Evolutionary conservation across 2,329 filamentous ascomycete genomes (phyloP).

Genomic region (Colletotrichum tabaci): DNA sequence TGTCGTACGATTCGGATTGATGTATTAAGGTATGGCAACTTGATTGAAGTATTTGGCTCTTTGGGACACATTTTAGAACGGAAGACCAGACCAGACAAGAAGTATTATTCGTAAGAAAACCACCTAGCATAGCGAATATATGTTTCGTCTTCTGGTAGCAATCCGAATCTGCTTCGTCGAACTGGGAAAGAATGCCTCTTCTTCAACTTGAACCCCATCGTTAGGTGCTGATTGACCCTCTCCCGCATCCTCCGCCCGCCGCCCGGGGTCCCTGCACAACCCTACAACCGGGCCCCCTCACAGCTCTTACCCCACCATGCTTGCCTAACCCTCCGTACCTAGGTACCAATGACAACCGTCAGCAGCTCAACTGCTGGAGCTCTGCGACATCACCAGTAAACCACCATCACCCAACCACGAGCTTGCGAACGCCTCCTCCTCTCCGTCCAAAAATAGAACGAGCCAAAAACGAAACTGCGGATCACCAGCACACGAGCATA

Average conservation of each 20-base stretch:
- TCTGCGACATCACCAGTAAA: constrained; percentile 9
- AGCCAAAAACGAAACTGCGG: too few relatives aligned
- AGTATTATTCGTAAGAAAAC: too few relatives aligned
- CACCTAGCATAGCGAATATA: too few relatives aligned
- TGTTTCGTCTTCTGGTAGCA: too few relatives aligned
- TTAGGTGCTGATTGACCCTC: too few relatives aligned
- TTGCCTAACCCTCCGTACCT: constrained; percentile 23
- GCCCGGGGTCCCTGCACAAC: constrained; percentile 26
- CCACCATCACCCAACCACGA: neutral
- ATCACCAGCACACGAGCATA: neutral
- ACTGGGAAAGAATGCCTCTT: neutral
- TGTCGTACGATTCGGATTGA: too few relatives aligned
- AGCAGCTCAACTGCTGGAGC: constrained; percentile 29
- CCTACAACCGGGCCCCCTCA: constrained; percentile 17
- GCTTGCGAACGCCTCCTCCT: neutral
- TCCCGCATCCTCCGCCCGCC: neutral
- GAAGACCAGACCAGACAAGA: too few relatives aligned
- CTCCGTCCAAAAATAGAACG: neutral
- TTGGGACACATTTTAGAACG: too few relatives aligned
- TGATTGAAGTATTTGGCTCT: too few relatives aligned
- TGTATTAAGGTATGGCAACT: too few relatives aligned
- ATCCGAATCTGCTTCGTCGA: neutral
- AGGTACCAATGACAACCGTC: constrained; percentile 29
- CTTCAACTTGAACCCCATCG: neutral
- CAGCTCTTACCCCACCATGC: constrained; percentile 45